These are phyloP conservation scores for Pythium oligandrum DNA, from an alignment of 352 stramenopile species.

Conservation along the genomic window DNA sequence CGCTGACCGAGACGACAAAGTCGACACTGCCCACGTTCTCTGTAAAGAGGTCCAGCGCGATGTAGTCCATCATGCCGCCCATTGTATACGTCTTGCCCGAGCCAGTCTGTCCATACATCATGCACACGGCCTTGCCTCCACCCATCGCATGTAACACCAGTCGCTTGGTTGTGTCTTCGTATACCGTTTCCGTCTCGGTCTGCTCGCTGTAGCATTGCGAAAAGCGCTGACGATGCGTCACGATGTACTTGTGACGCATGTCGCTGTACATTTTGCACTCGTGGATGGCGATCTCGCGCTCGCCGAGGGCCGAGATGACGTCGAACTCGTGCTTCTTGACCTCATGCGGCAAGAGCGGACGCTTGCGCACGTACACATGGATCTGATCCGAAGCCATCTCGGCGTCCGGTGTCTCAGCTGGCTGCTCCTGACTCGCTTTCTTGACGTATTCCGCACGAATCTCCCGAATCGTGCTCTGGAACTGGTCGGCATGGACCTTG, in stretches of 20 bases:
- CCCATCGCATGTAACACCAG: slow-evolving; percentile 61
- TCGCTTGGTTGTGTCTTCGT: slow-evolving; percentile 52
- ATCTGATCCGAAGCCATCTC: slow-evolving; percentile 36
- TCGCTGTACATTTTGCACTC: too few species aligned
- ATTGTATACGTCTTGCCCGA: too few species aligned
- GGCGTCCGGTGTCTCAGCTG: slow-evolving; percentile 7
- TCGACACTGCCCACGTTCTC: slow-evolving; percentile 42
- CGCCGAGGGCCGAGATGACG: slow-evolving; percentile 65
- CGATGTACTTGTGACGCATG: too few species aligned
- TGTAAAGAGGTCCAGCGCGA: slow-evolving; percentile 62
- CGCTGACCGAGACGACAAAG: slow-evolving; percentile 41
- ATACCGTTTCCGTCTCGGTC: slow-evolving; percentile 73
- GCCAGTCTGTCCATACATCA: slow-evolving; percentile 78
- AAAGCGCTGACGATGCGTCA: slow-evolving; percentile 66
- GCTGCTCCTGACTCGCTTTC: slow-evolving; percentile 18
- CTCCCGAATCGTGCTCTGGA: slow-evolving; percentile 49
- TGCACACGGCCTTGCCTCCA: slow-evolving; percentile 66
- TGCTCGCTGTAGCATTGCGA: slow-evolving; percentile 75
- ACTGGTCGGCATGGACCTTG: slow-evolving; percentile 55
- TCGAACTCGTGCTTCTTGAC: too few species aligned
- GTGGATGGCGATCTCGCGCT: slow-evolving; percentile 77
- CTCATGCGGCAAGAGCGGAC: too few species aligned
- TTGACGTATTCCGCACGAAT: slow-evolving; percentile 45
- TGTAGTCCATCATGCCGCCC: too few species aligned
- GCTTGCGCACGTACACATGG: slow-evolving; percentile 86